phyloP scores from a whole-genome alignment of 179 eudicot genomes.

The Gypsophila paniculata region DNA sequence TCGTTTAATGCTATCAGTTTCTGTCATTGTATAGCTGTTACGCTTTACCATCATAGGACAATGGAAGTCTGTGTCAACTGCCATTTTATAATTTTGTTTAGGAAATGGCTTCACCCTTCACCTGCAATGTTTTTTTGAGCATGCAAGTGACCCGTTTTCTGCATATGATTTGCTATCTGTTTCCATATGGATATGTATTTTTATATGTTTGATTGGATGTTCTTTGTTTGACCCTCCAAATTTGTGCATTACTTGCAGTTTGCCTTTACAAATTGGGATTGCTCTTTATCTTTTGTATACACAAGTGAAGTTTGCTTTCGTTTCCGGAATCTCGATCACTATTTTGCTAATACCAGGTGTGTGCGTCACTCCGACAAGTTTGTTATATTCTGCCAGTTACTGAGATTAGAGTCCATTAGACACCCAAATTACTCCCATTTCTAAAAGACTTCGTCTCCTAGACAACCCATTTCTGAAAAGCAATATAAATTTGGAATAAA shows the following conservation, averaged over 20 bases:
- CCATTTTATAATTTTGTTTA: background rate
- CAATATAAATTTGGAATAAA: too few relatives aligned
- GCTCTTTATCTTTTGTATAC: conserved; percentile 79
- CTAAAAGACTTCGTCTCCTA: too few relatives aligned
- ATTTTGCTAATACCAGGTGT: conserved; percentile 89
- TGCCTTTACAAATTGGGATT: conserved; percentile 91
- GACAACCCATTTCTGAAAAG: too few relatives aligned
- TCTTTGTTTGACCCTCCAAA: conserved; percentile 7
- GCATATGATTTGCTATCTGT: background rate
- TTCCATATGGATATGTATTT: background rate
- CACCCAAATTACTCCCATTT: too few relatives aligned
- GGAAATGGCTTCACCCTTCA: conserved; percentile 1
- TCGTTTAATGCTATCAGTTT: conserved; percentile 5
- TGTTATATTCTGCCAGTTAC: too few relatives aligned
- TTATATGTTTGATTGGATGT: background rate
- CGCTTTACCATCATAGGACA: background rate
- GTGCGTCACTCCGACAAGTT: background rate
- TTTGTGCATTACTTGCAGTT: conserved; percentile 46
- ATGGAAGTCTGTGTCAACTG: conserved; percentile 4
- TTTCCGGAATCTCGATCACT: conserved; percentile 77
- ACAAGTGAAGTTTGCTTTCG: conserved; percentile 86
- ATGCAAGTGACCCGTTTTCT: too few relatives aligned
- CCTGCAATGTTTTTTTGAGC: background rate
- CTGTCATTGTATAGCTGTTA: too few relatives aligned
- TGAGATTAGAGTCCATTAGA: too few relatives aligned